Base-by-base conservation (phyloP, 441 rosid genomes). In the Brassica balearica region DNA sequence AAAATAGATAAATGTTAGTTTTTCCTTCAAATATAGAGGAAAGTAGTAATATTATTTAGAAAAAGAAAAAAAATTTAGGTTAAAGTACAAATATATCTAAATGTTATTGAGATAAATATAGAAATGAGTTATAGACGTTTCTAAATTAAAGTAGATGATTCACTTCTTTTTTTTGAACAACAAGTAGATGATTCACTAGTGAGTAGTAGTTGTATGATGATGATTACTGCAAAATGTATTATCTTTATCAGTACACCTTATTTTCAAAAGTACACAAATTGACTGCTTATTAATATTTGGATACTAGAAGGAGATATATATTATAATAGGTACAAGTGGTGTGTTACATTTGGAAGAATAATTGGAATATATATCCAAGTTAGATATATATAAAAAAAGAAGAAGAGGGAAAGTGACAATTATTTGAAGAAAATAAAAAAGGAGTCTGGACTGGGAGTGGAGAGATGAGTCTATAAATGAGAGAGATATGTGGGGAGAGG, bases 401-500 rank as follows among this genome's bases (percentile, higher is more conserved):
- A 46, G 14, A 4, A 46, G 15, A 20, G 29, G 69, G 48, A 66
- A 65, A 66, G 69, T 66, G 69, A 66, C 69, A 66, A 66, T 38
- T 5, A 66, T 66, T 38, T 1, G 55, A 38, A 20, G 55, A 66
- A 46, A 46, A 11, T 46, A 64, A 63, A 61, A 61, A 25, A 25
- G 19, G 60, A 55, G 60, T 15, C 10, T 6, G 59, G 53, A 14
- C n/a, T 46, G 53, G 38, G 65, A 10, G 6, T 4, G 64, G 14
- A 12, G 17, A 48, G 63, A 22, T 25, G 73, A 46, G 85, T 71
- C 80, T 76, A 88, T 85, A 86, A 88, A 84, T 12, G 53, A 82
- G 74, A 77, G 80, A 73, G 61, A 22, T 56, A 34, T 53, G 19
- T 48, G 69, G n/a, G 51, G 20, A 8, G 77, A 63, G 10, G 73